Evolutionary conservation across 192 early-diverging fungal species (phyloP).

Genomic region (Umbelopsis sp.): DNA sequence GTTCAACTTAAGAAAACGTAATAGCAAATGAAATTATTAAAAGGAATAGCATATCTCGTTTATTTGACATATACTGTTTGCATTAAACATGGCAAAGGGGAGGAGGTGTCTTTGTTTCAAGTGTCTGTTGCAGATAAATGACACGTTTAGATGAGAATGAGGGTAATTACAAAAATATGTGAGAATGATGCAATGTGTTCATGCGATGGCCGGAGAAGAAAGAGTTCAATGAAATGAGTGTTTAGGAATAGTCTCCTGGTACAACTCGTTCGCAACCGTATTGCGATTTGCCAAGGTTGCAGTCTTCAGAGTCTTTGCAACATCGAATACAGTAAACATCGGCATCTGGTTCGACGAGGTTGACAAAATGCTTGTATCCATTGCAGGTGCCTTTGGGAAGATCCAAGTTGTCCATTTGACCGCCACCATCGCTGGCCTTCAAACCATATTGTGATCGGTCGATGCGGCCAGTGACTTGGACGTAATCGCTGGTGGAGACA

Average conservation of each 20-base stretch:
- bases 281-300: constrained; percentile 38
- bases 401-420: constrained; percentile 40
- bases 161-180: background rate
- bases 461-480: constrained; percentile 57
- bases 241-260: constrained; percentile 44
- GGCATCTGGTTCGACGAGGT: constrained; percentile 37
- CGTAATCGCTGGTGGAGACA: constrained; percentile 39
- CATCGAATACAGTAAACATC: constrained; percentile 37
- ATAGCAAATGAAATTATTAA: too few relatives aligned
- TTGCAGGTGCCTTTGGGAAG: constrained; percentile 28
- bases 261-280: constrained; percentile 45
- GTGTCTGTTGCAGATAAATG: too few relatives aligned
- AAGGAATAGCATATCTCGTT: too few relatives aligned
- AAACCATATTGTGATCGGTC: constrained; percentile 38
- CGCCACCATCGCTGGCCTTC: constrained; percentile 43
- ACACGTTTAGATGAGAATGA: background rate
- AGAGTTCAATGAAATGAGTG: too few relatives aligned
- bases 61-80: too few relatives aligned
- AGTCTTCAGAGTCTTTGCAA: constrained; percentile 30
- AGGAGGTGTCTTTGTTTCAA: too few relatives aligned
- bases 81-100: too few relatives aligned
- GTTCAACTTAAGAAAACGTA: too few relatives aligned
- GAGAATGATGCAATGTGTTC: background rate
- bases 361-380: constrained; percentile 41
- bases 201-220: background rate